A percentile compares a stretch with the other conserved stretches of the same genome.
Evolutionary conservation across 192 early-diverging fungal species (phyloP).

Genomic region (Linderina pennispora): DNA sequence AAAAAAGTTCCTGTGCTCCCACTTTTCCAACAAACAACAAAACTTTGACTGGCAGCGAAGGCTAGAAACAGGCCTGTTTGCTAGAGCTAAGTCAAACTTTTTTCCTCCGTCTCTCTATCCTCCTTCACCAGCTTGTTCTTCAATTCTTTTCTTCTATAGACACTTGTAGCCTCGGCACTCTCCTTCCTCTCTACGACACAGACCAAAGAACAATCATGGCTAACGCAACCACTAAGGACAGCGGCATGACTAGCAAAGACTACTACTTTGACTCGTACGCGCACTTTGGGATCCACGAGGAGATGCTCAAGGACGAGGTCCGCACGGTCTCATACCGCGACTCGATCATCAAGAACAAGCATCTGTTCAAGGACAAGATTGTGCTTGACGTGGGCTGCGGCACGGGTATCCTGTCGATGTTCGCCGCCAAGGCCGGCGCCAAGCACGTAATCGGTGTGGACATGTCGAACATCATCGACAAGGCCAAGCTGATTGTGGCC

Average conservation of each 20-base stretch:
- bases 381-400: constrained; percentile 99
- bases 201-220: too few relatives aligned
- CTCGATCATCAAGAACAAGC: constrained; percentile 92
- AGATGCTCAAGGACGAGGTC: constrained; percentile 98
- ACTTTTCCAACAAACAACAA: too few relatives aligned
- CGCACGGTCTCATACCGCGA: constrained; percentile 89
- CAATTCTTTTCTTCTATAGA: too few relatives aligned
- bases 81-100: too few relatives aligned
- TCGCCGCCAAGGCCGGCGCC: constrained; percentile 98
- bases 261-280: constrained; percentile 99
- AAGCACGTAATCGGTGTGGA: constrained; percentile 93
- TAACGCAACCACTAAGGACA: too few relatives aligned
- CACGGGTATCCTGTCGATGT: constrained; percentile 98
- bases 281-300: constrained; percentile 90
- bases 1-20: too few relatives aligned
- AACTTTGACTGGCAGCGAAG: too few relatives aligned
- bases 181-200: too few relatives aligned
- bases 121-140: too few relatives aligned
- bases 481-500: constrained; percentile 88
- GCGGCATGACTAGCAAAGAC: constrained; percentile 52
- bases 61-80: too few relatives aligned
- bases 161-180: too few relatives aligned
- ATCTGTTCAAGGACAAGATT: constrained; percentile 94
- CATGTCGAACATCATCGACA: constrained; percentile 96
- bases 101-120: too few relatives aligned